Evolutionary conservation across 164 flowering plant genomes (phyloP).

Genomic region (Macadamia tetraphylla): DNA sequence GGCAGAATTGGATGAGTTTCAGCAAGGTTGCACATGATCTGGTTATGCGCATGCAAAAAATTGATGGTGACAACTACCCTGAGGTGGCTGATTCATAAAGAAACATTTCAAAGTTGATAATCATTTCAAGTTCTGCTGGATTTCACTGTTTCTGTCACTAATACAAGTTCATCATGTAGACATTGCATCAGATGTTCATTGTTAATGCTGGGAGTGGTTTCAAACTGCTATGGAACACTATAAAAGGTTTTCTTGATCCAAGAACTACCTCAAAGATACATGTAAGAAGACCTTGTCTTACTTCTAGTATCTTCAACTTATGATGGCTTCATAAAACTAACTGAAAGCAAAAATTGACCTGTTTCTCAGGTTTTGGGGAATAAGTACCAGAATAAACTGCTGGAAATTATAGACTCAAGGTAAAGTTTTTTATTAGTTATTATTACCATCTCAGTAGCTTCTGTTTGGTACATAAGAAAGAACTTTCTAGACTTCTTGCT

Average conservation of each 20-base stretch:
- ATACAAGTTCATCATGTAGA: slow-evolving; percentile 35
- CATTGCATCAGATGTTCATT: slow-evolving; percentile 80
- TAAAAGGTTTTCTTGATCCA: slow-evolving; percentile 76
- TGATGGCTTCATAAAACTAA: slow-evolving; percentile 2
- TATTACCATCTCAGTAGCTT: neutral
- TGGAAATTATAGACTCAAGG: slow-evolving; percentile 78
- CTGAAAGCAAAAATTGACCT: neutral
- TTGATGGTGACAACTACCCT: slow-evolving; percentile 85
- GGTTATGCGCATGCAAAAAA: slow-evolving; percentile 76
- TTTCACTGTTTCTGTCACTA: slow-evolving; percentile 1
- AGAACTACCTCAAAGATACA: slow-evolving; percentile 81
- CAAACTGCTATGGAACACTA: slow-evolving; percentile 73
- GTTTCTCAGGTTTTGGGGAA: slow-evolving; percentile 68
- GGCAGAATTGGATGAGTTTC: slow-evolving; percentile 78
- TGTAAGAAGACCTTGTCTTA: slow-evolving; percentile 30
- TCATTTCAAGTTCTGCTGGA: neutral
- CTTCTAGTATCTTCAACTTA: neutral
- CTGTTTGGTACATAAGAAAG: neutral
- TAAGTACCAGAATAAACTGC: slow-evolving; percentile 55
- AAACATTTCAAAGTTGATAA: neutral
- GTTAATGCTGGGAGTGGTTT: slow-evolving; percentile 90
- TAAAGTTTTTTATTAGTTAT: slow-evolving; percentile 12
- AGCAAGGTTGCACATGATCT: slow-evolving; percentile 79
- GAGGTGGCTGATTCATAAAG: slow-evolving; percentile 50
- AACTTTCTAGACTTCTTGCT: slow-evolving; percentile 2